phyloP scores from a whole-genome alignment of 2,329 filamentous ascomycete species.

The Fusarium coicis region DNA sequence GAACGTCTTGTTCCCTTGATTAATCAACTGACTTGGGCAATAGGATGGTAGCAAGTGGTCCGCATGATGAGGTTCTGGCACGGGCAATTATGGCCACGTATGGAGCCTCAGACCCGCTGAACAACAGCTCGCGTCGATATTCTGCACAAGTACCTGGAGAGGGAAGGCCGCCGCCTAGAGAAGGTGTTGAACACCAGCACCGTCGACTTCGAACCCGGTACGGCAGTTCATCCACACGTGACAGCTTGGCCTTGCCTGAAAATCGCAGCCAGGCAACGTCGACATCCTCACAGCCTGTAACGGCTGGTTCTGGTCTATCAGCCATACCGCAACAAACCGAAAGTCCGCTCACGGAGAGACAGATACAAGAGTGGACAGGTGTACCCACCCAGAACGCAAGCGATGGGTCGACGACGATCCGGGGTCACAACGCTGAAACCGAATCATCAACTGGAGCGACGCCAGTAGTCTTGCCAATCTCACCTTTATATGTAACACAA shows the following conservation, averaged over 20 bases:
- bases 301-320: neutral
- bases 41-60: constrained; percentile 10
- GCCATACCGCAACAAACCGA: constrained; percentile 18
- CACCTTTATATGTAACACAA: constrained; percentile 21
- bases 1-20: neutral
- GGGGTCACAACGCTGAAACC: neutral
- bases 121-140: constrained; percentile 24
- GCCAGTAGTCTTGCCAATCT: constrained; percentile 25
- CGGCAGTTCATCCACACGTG: constrained; percentile 21
- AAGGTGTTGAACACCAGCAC: constrained; percentile 43
- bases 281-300: neutral
- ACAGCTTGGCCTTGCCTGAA: constrained; percentile 2
- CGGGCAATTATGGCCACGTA: constrained; percentile 26
- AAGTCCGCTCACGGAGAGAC: constrained; percentile 6
- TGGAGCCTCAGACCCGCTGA: constrained; percentile 27
- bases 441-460: constrained; percentile 6
- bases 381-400: neutral
- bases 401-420: neutral
- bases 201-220: constrained; percentile 46
- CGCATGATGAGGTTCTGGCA: constrained; percentile 36
- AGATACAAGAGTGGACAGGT: constrained; percentile 7
- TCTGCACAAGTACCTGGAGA: constrained; percentile 21
- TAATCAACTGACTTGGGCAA: constrained; percentile 16
- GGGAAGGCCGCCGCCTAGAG: constrained; percentile 46
- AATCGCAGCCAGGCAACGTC: constrained; percentile 1